phyloP scores from a whole-genome alignment of 2,329 filamentous ascomycete genomes.

The Colletotrichum sp. region DNA sequence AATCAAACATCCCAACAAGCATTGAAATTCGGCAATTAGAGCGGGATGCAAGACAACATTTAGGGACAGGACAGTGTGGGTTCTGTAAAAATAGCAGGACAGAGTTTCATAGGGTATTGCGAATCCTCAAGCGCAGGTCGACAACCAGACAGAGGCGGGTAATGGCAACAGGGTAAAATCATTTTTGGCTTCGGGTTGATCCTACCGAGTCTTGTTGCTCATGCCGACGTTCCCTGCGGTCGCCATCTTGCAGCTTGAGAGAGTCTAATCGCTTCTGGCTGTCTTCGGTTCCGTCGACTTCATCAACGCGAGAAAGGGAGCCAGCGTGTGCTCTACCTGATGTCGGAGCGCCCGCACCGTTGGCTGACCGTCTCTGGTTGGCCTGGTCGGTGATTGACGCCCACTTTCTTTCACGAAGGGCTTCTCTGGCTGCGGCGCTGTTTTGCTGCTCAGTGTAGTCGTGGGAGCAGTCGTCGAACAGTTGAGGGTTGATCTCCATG shows the following conservation, averaged over 20 bases:
- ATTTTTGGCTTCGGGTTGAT: constrained; percentile 56
- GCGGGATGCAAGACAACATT: background rate
- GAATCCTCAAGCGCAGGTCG: background rate
- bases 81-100: background rate
- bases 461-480: constrained; percentile 98
- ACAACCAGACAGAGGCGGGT: background rate
- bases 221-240: constrained; percentile 61
- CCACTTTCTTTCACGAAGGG: constrained; percentile 85
- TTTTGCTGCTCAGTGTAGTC: constrained; percentile 98
- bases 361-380: constrained; percentile 63
- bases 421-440: constrained; percentile 83
- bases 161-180: constrained; percentile 26
- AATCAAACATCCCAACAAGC: background rate
- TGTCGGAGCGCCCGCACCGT: constrained; percentile 34
- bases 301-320: constrained; percentile 64
- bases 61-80: background rate
- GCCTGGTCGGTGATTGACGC: constrained; percentile 83
- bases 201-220: constrained; percentile 66
- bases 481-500: constrained; percentile 98
- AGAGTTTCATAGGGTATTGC: background rate
- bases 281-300: constrained; percentile 82
- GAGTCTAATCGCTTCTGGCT: constrained; percentile 88
- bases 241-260: constrained; percentile 85
- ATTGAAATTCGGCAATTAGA: background rate
- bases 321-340: constrained; percentile 41